These are phyloP conservation scores for Fusarium beomiforme DNA, from an alignment of 2,329 filamentous ascomycete species.

Conservation along the genomic window DNA sequence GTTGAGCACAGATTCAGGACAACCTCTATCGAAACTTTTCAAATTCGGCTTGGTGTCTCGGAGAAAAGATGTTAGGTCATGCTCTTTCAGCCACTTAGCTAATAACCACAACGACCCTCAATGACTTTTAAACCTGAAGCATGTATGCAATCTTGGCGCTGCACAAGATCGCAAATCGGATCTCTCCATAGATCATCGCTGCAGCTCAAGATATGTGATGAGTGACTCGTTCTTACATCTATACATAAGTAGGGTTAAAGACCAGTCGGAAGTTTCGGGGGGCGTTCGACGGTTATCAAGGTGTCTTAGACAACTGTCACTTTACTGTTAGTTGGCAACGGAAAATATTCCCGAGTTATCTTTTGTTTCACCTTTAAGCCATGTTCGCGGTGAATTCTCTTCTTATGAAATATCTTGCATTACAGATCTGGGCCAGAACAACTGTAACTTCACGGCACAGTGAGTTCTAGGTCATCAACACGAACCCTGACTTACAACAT, in stretches of 20 bases:
- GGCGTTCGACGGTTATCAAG: neutral
- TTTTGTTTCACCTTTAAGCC: neutral
- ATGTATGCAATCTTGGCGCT: neutral
- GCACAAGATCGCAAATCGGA: neutral
- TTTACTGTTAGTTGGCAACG: neutral
- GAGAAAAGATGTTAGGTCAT: neutral
- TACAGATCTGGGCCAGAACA: neutral
- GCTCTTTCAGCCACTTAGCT: neutral
- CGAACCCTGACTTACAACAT: neutral
- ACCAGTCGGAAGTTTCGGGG: neutral
- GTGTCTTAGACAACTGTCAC: neutral
- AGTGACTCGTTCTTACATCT: neutral
- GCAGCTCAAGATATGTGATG: neutral
- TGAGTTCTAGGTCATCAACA: neutral
- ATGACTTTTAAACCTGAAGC: neutral
- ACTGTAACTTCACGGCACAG: neutral
- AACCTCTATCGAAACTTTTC: neutral
- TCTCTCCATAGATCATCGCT: neutral
- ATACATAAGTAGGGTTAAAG: neutral
- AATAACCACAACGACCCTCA: neutral
- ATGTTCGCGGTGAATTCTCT: neutral
- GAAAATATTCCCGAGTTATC: neutral
- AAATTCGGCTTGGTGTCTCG: neutral
- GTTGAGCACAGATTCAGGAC: neutral
- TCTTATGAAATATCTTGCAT: neutral